Conservation (phyloP, 2,329 filamentous ascomycete species). For the Colletotrichum agaves region DNA sequence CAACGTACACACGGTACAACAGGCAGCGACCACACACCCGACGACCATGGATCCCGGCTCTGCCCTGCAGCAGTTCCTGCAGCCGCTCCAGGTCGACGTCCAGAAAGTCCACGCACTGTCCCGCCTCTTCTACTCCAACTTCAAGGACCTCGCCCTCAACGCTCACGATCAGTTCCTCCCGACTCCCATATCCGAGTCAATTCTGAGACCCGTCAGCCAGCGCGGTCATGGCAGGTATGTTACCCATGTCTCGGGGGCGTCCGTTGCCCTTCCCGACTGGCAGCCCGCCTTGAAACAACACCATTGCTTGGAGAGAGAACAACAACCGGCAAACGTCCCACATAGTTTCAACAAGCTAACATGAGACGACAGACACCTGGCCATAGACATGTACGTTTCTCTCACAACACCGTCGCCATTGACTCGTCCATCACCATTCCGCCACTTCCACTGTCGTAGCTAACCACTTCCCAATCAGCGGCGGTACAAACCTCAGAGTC, state of each 20-base stretch:
- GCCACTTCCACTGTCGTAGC: neutral
- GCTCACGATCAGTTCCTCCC: constrained; percentile 67
- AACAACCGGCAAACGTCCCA: no score
- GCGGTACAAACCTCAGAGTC: constrained; percentile 75
- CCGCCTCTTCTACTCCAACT: constrained; percentile 58
- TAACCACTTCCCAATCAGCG: constrained; percentile 53
- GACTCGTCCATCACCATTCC: neutral
- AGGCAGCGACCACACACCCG: neutral
- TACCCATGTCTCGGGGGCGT: neutral
- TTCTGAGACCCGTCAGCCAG: constrained; percentile 60
- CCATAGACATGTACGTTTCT: constrained; percentile 71
- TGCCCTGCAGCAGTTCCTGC: constrained; percentile 56
- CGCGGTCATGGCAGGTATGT: constrained; percentile 61
- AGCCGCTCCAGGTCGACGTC: constrained; percentile 61
- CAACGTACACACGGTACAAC: neutral
- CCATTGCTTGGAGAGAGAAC: no score
- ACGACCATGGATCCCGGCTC: constrained; percentile 29
- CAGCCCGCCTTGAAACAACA: no score
- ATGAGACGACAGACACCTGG: constrained; percentile 60
- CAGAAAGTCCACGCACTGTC: constrained; percentile 59
- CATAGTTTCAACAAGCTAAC: constrained; percentile 24
- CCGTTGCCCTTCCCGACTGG: neutral
- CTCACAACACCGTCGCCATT: neutral
- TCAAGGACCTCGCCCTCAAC: constrained; percentile 61
- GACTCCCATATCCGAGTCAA: constrained; percentile 70